Evolutionary conservation across 2,329 filamentous ascomycete species (phyloP).

Genomic region (Parafenestella ontariensis): DNA sequence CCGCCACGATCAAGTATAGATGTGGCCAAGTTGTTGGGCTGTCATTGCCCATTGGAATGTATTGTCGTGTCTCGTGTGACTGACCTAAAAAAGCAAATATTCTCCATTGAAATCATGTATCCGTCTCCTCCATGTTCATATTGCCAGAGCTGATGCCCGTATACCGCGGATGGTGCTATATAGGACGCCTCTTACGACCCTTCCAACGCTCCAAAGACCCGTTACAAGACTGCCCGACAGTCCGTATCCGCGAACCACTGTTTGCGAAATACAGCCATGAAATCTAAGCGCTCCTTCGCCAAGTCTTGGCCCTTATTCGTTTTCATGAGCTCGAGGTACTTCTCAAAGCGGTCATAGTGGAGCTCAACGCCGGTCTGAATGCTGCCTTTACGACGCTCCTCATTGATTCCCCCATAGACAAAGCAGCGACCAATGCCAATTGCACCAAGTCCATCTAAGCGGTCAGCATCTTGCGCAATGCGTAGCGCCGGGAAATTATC

Average conservation of each 20-base stretch:
- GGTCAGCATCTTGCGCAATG: constrained; percentile 88
- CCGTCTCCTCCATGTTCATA: background rate
- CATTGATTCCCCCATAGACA: constrained; percentile 54
- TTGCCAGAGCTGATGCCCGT: background rate
- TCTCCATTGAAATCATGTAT: background rate
- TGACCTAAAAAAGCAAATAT: background rate
- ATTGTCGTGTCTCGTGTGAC: background rate
- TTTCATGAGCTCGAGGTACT: constrained; percentile 1
- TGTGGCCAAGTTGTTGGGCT: no score
- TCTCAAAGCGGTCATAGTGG: background rate
- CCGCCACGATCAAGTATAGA: background rate
- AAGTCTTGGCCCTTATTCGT: background rate
- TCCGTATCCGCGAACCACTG: background rate
- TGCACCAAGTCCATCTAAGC: constrained; percentile 83
- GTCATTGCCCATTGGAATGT: background rate
- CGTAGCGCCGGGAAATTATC: constrained; percentile 69
- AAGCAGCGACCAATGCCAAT: constrained; percentile 65
- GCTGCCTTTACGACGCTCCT: background rate
- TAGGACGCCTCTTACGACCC: background rate
- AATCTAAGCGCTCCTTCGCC: background rate
- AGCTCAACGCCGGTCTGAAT: background rate
- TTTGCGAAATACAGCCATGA: constrained; percentile 1
- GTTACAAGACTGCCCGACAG: background rate
- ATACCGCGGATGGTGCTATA: background rate
- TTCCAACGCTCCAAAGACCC: background rate